Evolutionary conservation across 2,329 filamentous ascomycete species (phyloP).

Genomic region (Diaporthe citriasiana): DNA sequence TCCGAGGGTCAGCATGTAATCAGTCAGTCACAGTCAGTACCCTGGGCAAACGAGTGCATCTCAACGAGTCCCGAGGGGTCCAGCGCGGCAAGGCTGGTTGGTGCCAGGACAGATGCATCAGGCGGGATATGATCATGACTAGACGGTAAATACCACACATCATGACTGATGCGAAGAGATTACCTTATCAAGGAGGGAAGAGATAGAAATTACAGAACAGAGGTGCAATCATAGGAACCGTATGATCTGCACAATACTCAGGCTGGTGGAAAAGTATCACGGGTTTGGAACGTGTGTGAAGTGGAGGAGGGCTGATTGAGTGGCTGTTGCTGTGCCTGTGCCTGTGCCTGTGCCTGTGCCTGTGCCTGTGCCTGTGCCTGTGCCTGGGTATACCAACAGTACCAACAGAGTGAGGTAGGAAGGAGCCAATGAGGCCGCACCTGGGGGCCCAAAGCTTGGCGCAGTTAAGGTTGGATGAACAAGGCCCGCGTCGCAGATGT

Average conservation of each 20-base stretch:
- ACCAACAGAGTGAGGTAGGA: background rate
- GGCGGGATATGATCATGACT: background rate
- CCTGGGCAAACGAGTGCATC: too few relatives aligned
- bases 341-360: background rate
- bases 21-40: too few relatives aligned
- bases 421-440: conserved; percentile 2
- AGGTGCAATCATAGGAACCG: too few relatives aligned
- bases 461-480: conserved; percentile 32
- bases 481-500: conserved; percentile 27
- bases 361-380: background rate
- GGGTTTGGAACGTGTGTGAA: conserved; percentile 17
- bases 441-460: conserved; percentile 20
- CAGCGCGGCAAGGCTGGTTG: too few relatives aligned
- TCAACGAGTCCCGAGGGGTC: background rate
- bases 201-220: background rate
- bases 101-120: background rate
- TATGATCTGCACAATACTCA: background rate
- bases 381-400: background rate
- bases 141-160: background rate
- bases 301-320: background rate
- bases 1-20: conserved; percentile 18
- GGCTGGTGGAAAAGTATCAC: conserved; percentile 5
- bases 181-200: too few relatives aligned
- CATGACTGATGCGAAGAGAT: background rate
- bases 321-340: background rate